Base-by-base conservation (phyloP, 1,284 basidiomycete species). In the Irpex lacteus region DNA sequence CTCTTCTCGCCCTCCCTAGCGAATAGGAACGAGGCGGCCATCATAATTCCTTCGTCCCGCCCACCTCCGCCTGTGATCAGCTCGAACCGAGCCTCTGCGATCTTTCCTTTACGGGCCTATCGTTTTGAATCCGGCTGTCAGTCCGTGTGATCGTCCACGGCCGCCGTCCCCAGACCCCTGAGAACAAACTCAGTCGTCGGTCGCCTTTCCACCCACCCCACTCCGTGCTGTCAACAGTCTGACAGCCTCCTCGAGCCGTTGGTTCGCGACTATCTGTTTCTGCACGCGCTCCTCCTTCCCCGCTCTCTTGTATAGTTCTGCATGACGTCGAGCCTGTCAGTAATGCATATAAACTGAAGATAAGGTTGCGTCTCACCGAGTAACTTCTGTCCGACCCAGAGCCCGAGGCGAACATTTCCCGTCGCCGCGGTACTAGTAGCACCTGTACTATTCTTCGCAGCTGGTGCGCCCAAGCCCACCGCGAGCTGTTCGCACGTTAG, bases 351-450 rank as follows among this genome's bases (percentile, higher is more conserved):
- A 57, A 13, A n/a, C 9, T 61, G 54, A 62, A 53, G 36, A n/a
- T 62, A 60, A 32, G 13, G 49, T 49, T 70, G 21, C 59, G n/a
- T 75, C 82, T 59, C 59, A 90, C 89, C 88, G 54, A 88, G 76
- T 67, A 84, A 83, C 57, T 87, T 78, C 69, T 91, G 84, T 3
- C 89, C 90, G 8, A 89, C 84, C 90, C 90, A 92, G 59, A 90
- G 69, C 18, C 89, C 78, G 70, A 91, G 72, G 18, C 83, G 81
- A 4, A 82, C 86, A 65, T 90, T 90, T 8, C 90, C 90, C 13
- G 84, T 69, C 57, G 54, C 9, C 70, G 68, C 26, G 26, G 26
- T 26, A 26, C 26, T 4, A 68, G 57, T 62, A 69, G 26, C 54
- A 13, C 62, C 59, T 63, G 74, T 70, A 69, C 68, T 72, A 55